Evolutionary conservation across 2,329 filamentous ascomycete species (phyloP).

Genomic region (Colletotrichum abscissum): DNA sequence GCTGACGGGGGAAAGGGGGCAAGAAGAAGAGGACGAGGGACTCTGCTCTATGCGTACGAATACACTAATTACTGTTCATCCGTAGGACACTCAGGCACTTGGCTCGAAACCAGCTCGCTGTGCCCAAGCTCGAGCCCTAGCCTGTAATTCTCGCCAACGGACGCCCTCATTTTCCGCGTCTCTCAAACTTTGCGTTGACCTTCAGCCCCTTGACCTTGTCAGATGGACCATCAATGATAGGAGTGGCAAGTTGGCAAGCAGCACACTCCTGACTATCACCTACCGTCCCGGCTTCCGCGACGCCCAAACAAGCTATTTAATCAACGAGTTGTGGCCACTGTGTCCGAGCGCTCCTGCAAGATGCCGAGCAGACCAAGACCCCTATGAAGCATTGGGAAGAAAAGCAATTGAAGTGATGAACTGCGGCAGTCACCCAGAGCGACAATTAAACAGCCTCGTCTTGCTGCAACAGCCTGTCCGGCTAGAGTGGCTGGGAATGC

Average conservation of each 20-base stretch:
- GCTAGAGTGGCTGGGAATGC: neutral
- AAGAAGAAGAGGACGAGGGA: neutral
- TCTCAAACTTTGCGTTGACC: constrained; percentile 21
- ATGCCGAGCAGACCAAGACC: constrained; percentile 1
- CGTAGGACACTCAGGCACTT: constrained; percentile 12
- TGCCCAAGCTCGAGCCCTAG: constrained; percentile 21
- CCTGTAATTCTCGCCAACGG: constrained; percentile 17
- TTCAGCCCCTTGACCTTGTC: constrained; percentile 32
- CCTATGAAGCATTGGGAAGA: neutral
- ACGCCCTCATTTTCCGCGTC: constrained; percentile 11
- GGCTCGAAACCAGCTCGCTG: constrained; percentile 17
- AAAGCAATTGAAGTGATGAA: neutral
- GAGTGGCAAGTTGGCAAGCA: constrained; percentile 27
- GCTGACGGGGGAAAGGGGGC: constrained; percentile 1
- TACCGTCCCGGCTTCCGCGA: constrained; percentile 32
- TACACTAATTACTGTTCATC: neutral
- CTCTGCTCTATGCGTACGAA: neutral
- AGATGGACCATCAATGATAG: constrained; percentile 28
- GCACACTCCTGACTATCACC: constrained; percentile 26
- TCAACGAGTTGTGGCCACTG: neutral
- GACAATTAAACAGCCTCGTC: neutral
- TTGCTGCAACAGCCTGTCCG: neutral
- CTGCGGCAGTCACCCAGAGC: neutral
- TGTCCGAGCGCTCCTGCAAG: constrained; percentile 22
- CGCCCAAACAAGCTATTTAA: constrained; percentile 13